Conservation (phyloP, 108 stramenopile species). For the Asterionellopsis glacialis region DNA sequence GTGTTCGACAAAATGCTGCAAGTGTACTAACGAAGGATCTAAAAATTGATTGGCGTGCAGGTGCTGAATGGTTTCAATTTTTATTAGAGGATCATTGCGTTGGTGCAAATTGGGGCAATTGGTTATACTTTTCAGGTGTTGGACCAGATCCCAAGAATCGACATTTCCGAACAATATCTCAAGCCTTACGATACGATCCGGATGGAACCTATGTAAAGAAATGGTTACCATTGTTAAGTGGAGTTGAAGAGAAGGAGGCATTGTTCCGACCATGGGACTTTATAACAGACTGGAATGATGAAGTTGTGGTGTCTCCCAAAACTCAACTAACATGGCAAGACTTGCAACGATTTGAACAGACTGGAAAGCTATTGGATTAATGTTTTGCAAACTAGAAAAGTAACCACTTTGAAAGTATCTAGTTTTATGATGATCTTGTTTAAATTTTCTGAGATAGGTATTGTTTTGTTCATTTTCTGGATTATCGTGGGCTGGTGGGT, state of each 20-base stretch:
- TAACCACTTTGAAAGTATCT: no score
- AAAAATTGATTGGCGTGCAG: conserved; percentile 84
- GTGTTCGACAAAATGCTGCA: conserved; percentile 89
- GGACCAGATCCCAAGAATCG: conserved; percentile 70
- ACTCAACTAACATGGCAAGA: conserved; percentile 66
- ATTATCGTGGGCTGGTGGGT: no score
- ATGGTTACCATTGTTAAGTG: conserved; percentile 64
- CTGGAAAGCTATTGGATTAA: conserved; percentile 10
- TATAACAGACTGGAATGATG: conserved; percentile 18
- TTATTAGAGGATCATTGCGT: conserved; percentile 85
- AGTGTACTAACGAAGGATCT: conserved; percentile 83
- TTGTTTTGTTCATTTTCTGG: no score
- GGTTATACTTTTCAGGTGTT: conserved; percentile 85
- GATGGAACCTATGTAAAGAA: conserved; percentile 68
- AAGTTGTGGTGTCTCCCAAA: conserved; percentile 43
- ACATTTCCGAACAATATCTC: conserved; percentile 76
- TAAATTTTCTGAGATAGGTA: no score
- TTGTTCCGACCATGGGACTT: conserved; percentile 63
- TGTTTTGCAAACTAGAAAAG: no score
- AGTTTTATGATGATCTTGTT: no score
- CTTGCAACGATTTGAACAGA: conserved; percentile 20
- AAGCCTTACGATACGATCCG: conserved; percentile 69
- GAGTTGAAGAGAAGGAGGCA: conserved; percentile 24
- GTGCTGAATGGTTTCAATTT: conserved; percentile 84
- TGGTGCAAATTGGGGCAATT: conserved; percentile 86